A percentile compares a stretch with the other conserved stretches of the same genome.
phyloP scores from a whole-genome alignment of 2,329 filamentous ascomycete genomes.

The Talaromyces rugulosus region DNA sequence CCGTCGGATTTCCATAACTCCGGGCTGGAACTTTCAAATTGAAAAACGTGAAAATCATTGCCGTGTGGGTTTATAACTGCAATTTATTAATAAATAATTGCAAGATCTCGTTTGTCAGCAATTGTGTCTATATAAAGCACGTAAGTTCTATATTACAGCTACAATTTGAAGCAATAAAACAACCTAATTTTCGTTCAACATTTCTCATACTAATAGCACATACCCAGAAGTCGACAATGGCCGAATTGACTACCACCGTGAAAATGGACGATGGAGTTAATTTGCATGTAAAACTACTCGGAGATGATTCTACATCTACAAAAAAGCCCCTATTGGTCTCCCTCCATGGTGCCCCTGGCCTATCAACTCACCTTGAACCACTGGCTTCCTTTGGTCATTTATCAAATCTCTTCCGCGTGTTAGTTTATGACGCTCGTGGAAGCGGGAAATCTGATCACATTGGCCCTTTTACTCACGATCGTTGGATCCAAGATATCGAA shows the following conservation, averaged over 20 bases:
- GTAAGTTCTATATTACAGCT: too few species aligned
- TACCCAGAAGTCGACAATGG: not conserved
- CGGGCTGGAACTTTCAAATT: not conserved
- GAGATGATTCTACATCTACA: not conserved
- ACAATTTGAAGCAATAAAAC: not conserved
- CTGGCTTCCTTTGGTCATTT: not conserved
- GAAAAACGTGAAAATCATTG: not conserved
- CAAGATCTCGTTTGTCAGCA: not conserved
- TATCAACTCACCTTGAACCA: constrained; percentile 1
- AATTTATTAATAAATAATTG: not conserved
- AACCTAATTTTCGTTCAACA: not conserved
- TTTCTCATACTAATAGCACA: not conserved
- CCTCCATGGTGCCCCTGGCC: constrained; percentile 2
- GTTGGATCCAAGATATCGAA: constrained; percentile 5
- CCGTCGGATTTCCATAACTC: not conserved
- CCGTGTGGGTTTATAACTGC: not conserved
- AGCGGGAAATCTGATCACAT: not conserved
- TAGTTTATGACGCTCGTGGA: constrained; percentile 3
- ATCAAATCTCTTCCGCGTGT: not conserved
- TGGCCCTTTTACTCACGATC: constrained; percentile 1
- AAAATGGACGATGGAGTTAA: constrained; percentile 1
- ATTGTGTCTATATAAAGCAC: not conserved
- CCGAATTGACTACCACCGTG: not conserved
- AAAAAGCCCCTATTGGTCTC: not conserved
- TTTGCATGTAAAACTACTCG: constrained; percentile 5